These are phyloP conservation scores for Umbilicaria muhlenbergii DNA, from an alignment of 495 filamentous ascomycete genomes.

Conservation along the genomic window DNA sequence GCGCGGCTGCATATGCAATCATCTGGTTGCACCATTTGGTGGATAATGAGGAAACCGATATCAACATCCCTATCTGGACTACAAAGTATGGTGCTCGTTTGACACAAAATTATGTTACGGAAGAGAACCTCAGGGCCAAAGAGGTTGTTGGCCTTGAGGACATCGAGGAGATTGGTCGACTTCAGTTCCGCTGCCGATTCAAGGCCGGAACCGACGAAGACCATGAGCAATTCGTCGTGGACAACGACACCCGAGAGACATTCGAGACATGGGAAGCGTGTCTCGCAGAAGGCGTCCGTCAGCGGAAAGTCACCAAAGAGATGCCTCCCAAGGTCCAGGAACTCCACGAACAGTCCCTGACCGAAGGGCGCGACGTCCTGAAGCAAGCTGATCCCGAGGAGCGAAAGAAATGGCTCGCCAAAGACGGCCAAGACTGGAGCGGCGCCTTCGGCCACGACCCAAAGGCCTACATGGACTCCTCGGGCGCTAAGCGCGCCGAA, in stretches of 20 bases:
- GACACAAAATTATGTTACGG: constrained; percentile 81
- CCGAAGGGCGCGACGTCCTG: constrained; percentile 64
- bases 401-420: constrained; percentile 59
- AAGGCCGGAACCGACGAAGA: constrained; percentile 81
- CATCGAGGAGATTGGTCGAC: constrained; percentile 60
- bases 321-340: constrained; percentile 48
- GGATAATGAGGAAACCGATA: constrained; percentile 57
- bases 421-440: constrained; percentile 73
- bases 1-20: constrained; percentile 55
- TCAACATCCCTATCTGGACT: constrained; percentile 78
- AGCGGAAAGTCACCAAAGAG: constrained; percentile 46
- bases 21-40: constrained; percentile 76
- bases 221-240: constrained; percentile 67
- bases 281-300: constrained; percentile 65
- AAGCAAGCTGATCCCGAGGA: constrained; percentile 52
- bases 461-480: constrained; percentile 32
- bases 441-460: constrained; percentile 68
- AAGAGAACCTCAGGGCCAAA: constrained; percentile 42
- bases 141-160: constrained; percentile 51
- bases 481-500: constrained; percentile 35
- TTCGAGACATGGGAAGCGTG: constrained; percentile 92
- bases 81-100: constrained; percentile 57
- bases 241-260: constrained; percentile 82
- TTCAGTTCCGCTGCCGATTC: constrained; percentile 66
- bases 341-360: constrained; percentile 66